Evolutionary conservation across 225 moss, liverwort and hornwort species (phyloP).

Genomic region (Straminergon stramineum): DNA sequence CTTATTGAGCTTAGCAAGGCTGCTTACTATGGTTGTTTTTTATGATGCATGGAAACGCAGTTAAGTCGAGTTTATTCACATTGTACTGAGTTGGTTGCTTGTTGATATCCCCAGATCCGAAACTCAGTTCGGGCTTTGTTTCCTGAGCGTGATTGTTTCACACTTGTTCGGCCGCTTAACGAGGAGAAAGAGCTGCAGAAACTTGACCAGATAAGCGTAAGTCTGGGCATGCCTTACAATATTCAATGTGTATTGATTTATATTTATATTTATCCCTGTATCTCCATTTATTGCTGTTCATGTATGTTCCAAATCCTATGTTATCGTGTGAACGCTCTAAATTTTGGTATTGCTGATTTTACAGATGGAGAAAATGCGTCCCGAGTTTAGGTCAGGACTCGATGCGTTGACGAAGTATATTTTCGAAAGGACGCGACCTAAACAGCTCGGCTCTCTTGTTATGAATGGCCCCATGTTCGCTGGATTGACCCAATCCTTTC

Average conservation of each 20-base stretch:
- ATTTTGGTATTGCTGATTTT: neutral
- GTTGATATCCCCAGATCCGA: slow-evolving; percentile 48
- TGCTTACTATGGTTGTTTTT: neutral
- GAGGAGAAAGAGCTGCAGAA: slow-evolving; percentile 81
- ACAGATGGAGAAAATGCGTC: slow-evolving; percentile 87
- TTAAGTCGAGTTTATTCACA: neutral
- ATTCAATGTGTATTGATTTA: no score
- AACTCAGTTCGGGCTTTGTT: slow-evolving; percentile 81
- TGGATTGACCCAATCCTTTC: slow-evolving; percentile 79
- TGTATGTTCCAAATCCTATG: neutral
- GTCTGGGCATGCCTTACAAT: neutral
- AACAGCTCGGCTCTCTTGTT: slow-evolving; percentile 74
- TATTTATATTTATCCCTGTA: no score
- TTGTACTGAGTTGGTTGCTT: neutral
- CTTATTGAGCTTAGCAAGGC: neutral
- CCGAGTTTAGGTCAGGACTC: slow-evolving; percentile 69
- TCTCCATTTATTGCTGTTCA: neutral
- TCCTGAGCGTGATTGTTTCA: slow-evolving; percentile 83
- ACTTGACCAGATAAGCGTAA: slow-evolving; percentile 73
- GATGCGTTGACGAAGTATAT: slow-evolving; percentile 72
- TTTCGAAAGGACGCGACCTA: slow-evolving; percentile 74
- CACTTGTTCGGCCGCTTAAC: slow-evolving; percentile 83
- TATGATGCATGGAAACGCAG: neutral
- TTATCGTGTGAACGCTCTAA: neutral
- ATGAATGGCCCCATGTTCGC: slow-evolving; percentile 94